Evolutionary conservation across 495 filamentous ascomycete genomes (phyloP), one percentile per base, ranked within the genome.

Genomic region (Rhypophila decipiens): DNA sequence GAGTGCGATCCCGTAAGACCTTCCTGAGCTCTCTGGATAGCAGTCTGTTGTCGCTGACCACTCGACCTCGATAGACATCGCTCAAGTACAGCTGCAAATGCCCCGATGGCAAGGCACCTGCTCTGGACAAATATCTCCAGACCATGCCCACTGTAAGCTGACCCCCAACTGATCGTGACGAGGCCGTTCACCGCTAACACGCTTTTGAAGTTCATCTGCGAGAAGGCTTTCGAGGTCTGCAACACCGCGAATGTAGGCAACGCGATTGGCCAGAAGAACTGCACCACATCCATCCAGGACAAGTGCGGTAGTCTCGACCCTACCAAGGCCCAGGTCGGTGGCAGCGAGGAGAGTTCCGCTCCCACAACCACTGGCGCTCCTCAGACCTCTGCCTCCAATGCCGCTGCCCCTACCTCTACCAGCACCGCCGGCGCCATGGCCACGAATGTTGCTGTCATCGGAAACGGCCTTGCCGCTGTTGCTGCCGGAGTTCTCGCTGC

Each of bases 111-210:
- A 42, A 56, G 8, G 56, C 66, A 12, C 66, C 66, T 3, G 63
- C 52, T 29, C 65, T 69, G 13, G 47, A 65, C 42, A 59, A 68
- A 42, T 69, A 68, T 55, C 55, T 29, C 20, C 57, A 66, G 57
- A 60, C 63, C 29, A 57, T 69, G 31, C 63, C 63, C 18, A 62
- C 56, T 13, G 64, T 67, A 39, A 47, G 64, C 51, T n/a, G n/a
- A 10, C 20, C 22, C 23, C 13, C n/a, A n/a, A 21, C 3, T 24
- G 19, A 36, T 9, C 23, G n/a, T n/a, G n/a, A n/a, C n/a, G n/a
- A n/a, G 3, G 36, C 17, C 12, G 13, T 12, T 47, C n/a, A 22
- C n/a, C n/a, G n/a, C 44, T 52, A 42, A 52, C 24, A 15, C 9
- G n/a, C 12, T 9, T 36, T 1, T 39, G 19, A 24, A 67, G 58